Base-by-base conservation (phyloP, 139 green algal species). In the Chlamydomonas sp. region DNA sequence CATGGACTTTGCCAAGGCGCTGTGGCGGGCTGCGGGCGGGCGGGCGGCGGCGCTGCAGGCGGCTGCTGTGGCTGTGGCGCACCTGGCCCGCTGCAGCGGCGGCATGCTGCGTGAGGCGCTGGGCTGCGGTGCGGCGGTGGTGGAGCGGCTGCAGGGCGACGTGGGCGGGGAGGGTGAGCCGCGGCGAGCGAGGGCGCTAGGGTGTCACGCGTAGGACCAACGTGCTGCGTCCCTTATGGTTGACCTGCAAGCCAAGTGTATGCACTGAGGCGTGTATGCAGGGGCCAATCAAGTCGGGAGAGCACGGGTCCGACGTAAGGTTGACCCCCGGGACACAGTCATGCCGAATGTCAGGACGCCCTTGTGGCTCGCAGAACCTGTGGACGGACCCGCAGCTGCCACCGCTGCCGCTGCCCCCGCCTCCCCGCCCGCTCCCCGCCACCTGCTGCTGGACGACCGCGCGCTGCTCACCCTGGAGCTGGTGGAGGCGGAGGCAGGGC, bases 401-500 rank as follows among this genome's bases (percentile, higher is more conserved):
- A 49, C 31, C 31, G 31, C 31, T 49, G 31, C 31, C 31, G 31
- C 83, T 78, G 83, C 75, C 79, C 78, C 14, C 10, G 9, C 64
- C 64, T 69, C 9, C 10, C 9, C 64, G 63, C 68, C 67, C n/a
- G 59, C n/a, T 71, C 17, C 12, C 59, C 67, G 80, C 59, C 71
- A 84, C 61, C 89, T 95, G 85, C 62, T 94, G 63, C 91, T 96
- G n/a, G 93, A 96, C 87, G 83, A 80, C 72, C 86, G 80, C 4
- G 90, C 93, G 60, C 83, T 96, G 10, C 59, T 68, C 12, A 92
- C 73, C 12, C 85, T 96, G 79, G 86, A 93, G 74, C 75, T 96
- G 64, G 69, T 96, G 83, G 62, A 91, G 69, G 14, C 67, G 67
- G 67, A 18, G 14, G 67, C 8, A 73, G 67, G 67, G 14, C 10